A percentile compares a stretch with the other conserved stretches of the same genome.
These are phyloP conservation scores for Linnemannia exigua DNA, from an alignment of 192 early-diverging fungal species.

Conservation along the genomic window DNA sequence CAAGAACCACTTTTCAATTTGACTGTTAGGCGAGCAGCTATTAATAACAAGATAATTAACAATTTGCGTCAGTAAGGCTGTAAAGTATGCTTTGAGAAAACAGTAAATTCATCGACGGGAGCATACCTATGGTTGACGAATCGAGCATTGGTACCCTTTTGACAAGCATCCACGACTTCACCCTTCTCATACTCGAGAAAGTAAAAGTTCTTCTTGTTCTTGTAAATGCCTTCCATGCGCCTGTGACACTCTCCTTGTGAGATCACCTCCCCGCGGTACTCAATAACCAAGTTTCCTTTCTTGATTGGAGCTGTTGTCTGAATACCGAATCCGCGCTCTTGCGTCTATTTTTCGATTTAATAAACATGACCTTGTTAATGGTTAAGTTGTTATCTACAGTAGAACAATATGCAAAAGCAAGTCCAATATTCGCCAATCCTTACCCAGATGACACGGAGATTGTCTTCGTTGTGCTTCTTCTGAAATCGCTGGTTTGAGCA, in stretches of 20 bases:
- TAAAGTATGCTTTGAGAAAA: too few relatives aligned
- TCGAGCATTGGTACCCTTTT: constrained; percentile 84
- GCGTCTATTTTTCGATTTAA: constrained; percentile 59
- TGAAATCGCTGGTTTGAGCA: constrained; percentile 89
- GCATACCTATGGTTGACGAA: constrained; percentile 84
- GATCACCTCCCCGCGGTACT: constrained; percentile 90
- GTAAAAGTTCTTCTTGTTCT: constrained; percentile 77
- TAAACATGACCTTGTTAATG: not conserved
- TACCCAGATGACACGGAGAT: constrained; percentile 78
- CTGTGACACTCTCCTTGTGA: constrained; percentile 73
- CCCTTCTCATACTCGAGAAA: constrained; percentile 82
- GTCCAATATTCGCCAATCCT: not conserved
- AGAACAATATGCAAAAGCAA: not conserved
- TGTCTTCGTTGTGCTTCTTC: constrained; percentile 59
- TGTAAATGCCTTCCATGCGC: constrained; percentile 81
- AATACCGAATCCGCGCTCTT: constrained; percentile 80
- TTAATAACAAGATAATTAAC: not conserved
- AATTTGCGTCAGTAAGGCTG: too few relatives aligned
- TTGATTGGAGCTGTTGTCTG: constrained; percentile 65
- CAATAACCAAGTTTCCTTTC: constrained; percentile 75
- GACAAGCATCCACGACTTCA: constrained; percentile 85
- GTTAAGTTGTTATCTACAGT: not conserved
- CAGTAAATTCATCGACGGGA: too few relatives aligned
- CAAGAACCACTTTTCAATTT: constrained; percentile 89
- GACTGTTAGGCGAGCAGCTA: constrained; percentile 88